Percentiles rank a stretch among this genome's conserved stretches.
Conservation (phyloP, 176 grass and related monocot genomes). For the Avena sativa region DNA sequence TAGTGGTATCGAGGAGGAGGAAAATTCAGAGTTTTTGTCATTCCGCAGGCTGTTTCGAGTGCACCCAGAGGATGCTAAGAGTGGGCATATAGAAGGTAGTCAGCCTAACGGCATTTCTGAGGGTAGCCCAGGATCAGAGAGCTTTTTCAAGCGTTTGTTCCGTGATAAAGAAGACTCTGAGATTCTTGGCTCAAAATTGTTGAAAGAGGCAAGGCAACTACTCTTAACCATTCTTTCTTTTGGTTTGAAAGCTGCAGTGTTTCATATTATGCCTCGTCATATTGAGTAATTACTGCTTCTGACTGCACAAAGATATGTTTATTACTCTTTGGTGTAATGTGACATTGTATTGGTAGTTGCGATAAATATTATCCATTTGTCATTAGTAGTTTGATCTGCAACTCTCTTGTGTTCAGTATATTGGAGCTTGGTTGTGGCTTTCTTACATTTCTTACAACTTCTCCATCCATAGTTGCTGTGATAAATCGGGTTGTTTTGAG, state of each 20-base stretch:
- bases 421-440: background rate
- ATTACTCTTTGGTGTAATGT: background rate
- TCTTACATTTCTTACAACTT: conserved; percentile 10
- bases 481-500: conserved; percentile 1
- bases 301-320: background rate
- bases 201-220: conserved; percentile 70
- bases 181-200: conserved; percentile 65
- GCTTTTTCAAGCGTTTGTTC: conserved; percentile 86
- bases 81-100: conserved; percentile 56
- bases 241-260: background rate
- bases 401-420: background rate
- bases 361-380: background rate
- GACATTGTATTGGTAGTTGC: conserved; percentile 22
- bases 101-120: conserved; percentile 60
- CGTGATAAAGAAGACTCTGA: conserved; percentile 95
- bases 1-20: conserved; percentile 71
- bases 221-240: conserved; percentile 33
- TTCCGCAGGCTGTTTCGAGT: conserved; percentile 96
- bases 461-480: conserved; percentile 1
- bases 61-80: conserved; percentile 85
- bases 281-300: conserved; percentile 14
- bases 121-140: conserved; percentile 95
- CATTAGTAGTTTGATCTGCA: conserved; percentile 10
- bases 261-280: conserved; percentile 27
- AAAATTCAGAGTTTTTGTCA: conserved; percentile 84